Evolutionary conservation across 495 filamentous ascomycete species (phyloP).

Genomic region (Penicillium canescens): DNA sequence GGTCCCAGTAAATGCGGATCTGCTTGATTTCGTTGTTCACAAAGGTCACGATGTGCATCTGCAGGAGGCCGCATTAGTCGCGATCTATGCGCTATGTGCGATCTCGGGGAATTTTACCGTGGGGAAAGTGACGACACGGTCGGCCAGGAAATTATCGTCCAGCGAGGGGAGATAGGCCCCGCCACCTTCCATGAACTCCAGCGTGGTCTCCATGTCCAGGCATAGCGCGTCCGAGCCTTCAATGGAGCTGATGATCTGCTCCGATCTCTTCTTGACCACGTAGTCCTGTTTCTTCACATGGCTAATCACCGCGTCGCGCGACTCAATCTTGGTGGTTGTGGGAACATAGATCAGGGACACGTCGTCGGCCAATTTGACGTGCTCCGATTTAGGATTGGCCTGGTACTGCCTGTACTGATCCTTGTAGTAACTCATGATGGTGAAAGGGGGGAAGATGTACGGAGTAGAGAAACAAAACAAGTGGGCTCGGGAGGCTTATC

Average conservation of each 20-base stretch:
- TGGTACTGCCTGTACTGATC: constrained; percentile 78
- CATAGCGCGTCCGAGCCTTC: constrained; percentile 69
- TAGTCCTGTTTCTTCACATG: constrained; percentile 67
- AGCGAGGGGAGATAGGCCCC: constrained; percentile 86
- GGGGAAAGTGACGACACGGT: constrained; percentile 77
- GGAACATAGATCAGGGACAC: constrained; percentile 90
- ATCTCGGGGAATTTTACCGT: constrained; percentile 63
- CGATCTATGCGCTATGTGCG: constrained; percentile 7
- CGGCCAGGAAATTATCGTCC: constrained; percentile 92
- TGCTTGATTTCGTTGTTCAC: constrained; percentile 72
- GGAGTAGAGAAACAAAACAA: constrained; percentile 6
- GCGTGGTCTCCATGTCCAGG: constrained; percentile 75
- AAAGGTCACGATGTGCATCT: constrained; percentile 92
- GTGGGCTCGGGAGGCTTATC: background rate
- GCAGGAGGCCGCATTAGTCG: constrained; percentile 25
- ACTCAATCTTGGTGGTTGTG: constrained; percentile 72
- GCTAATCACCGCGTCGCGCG: constrained; percentile 70
- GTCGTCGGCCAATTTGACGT: constrained; percentile 61
- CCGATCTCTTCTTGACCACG: constrained; percentile 72
- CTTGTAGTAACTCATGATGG: constrained; percentile 60
- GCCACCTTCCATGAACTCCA: constrained; percentile 80
- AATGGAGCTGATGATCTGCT: constrained; percentile 70
- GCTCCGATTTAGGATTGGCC: constrained; percentile 56
- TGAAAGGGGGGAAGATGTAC: constrained; percentile 12
- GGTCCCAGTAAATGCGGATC: constrained; percentile 92